Conservation (phyloP, 2,329 filamentous ascomycete species). For the Paecilomyces niveus region DNA sequence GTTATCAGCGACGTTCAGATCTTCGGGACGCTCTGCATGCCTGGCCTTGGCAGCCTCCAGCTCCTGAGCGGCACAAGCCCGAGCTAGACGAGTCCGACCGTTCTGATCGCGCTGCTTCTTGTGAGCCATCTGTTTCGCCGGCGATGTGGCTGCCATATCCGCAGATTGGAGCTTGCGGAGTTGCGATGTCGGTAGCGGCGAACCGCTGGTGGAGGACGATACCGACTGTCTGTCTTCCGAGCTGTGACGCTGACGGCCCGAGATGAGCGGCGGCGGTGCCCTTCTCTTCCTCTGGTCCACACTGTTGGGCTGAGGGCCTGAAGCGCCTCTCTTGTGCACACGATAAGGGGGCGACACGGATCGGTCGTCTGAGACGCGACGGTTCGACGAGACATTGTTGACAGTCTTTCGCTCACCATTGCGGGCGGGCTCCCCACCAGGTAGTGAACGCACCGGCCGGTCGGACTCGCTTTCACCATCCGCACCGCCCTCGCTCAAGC, state of each 20-base stretch:
- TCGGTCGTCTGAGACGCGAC: conserved; percentile 24
- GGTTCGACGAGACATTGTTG: conserved; percentile 19
- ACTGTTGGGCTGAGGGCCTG: conserved; percentile 23
- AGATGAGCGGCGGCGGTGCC: conserved; percentile 32
- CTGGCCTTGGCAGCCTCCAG: conserved; percentile 70
- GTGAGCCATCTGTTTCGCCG: conserved; percentile 58
- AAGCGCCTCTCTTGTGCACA: conserved; percentile 30
- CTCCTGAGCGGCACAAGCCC: conserved; percentile 80
- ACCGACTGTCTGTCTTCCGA: conserved; percentile 41
- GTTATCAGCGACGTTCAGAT: conserved; percentile 84
- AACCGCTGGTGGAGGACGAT: conserved; percentile 38
- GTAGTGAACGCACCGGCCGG: conserved; percentile 14
- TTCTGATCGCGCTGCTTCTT: conserved; percentile 90
- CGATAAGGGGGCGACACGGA: conserved; percentile 29
- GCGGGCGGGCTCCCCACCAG: conserved; percentile 8
- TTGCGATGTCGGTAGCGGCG: conserved; percentile 34
- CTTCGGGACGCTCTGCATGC: conserved; percentile 71
- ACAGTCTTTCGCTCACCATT: conserved; percentile 19
- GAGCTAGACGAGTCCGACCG: conserved; percentile 82
- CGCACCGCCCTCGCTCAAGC: conserved; percentile 29
- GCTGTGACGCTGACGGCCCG: conserved; percentile 34
- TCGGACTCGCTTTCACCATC: conserved; percentile 17
- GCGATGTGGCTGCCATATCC: conserved; percentile 49
- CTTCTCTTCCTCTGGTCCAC: conserved; percentile 27
- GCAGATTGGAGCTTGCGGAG: conserved; percentile 35